These are phyloP conservation scores for Amauroascus verrucosus DNA, from an alignment of 2,329 filamentous ascomycete genomes.

Conservation along the genomic window DNA sequence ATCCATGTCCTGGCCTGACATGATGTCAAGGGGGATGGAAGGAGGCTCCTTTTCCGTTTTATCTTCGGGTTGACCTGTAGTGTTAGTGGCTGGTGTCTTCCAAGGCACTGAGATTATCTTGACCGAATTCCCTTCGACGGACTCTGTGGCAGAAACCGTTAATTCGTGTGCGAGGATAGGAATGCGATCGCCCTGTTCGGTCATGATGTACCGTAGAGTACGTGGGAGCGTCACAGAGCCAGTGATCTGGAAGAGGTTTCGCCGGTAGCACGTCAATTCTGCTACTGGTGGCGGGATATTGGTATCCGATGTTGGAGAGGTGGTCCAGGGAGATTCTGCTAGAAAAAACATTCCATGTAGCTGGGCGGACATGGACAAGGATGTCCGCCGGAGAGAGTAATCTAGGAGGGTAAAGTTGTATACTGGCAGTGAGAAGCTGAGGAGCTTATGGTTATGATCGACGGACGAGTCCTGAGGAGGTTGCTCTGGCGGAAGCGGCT, in stretches of 20 bases:
- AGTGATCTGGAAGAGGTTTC: slow-evolving; percentile 93
- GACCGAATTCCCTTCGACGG: slow-evolving; percentile 81
- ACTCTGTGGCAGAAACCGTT: slow-evolving; percentile 84
- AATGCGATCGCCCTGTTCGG: slow-evolving; percentile 72
- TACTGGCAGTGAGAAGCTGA: slow-evolving; percentile 60
- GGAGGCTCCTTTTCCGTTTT: slow-evolving; percentile 77
- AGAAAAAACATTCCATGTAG: slow-evolving; percentile 61
- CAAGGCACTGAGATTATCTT: slow-evolving; percentile 95
- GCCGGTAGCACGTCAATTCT: slow-evolving; percentile 88
- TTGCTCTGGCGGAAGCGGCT: slow-evolving; percentile 18
- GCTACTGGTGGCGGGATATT: slow-evolving; percentile 43
- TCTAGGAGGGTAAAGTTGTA: slow-evolving; percentile 53
- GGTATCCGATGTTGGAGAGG: slow-evolving; percentile 43
- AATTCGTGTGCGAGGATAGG: slow-evolving; percentile 76
- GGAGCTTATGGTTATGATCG: slow-evolving; percentile 57
- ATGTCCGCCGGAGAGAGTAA: slow-evolving; percentile 47
- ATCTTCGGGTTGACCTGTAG: slow-evolving; percentile 47
- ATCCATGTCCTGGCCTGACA: slow-evolving; percentile 57
- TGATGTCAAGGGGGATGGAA: slow-evolving; percentile 61
- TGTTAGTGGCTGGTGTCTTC: slow-evolving; percentile 84
- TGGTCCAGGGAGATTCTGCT: slow-evolving; percentile 54
- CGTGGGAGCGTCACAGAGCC: slow-evolving; percentile 75
- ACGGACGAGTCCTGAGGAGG: slow-evolving; percentile 45
- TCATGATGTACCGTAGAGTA: slow-evolving; percentile 67
- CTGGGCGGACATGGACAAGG: slow-evolving; percentile 51